Conservation (phyloP, 768 basidiomycete species). For the Hygrophorus pudorinus region DNA sequence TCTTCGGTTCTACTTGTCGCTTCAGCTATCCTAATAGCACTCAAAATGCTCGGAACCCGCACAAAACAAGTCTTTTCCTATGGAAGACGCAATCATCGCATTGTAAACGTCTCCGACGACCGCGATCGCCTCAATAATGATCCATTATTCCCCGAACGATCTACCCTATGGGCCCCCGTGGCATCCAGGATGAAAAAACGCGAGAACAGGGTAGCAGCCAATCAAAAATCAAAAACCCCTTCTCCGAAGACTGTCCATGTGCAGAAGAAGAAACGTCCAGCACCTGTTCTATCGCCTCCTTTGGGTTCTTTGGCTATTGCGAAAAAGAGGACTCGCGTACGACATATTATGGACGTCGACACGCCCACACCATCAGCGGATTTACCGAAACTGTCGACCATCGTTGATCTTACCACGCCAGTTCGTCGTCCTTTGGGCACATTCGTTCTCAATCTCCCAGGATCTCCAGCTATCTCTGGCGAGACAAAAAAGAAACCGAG, state of each 20-base stretch:
- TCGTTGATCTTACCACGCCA: not conserved
- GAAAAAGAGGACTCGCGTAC: conserved; percentile 20
- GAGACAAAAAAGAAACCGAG: conserved; percentile 18
- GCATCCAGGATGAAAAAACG: conserved; percentile 37
- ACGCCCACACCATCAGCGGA: conserved; percentile 1
- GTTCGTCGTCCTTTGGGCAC: conserved; percentile 31
- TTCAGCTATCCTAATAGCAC: conserved; percentile 6
- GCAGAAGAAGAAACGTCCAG: conserved; percentile 27
- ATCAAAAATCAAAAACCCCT: conserved; percentile 19
- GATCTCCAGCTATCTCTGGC: not conserved
- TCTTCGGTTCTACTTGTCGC: conserved; percentile 12
- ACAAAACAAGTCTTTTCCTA: conserved; percentile 62
- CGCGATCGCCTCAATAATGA: conserved; percentile 10
- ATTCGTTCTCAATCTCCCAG: conserved; percentile 25
- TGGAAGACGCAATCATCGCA: conserved; percentile 51
- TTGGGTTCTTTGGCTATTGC: conserved; percentile 11
- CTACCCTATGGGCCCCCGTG: conserved; percentile 27
- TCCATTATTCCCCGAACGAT: conserved; percentile 18
- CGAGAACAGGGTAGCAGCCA: conserved; percentile 25
- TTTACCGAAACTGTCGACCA: not conserved
- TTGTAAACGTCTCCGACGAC: conserved; percentile 38
- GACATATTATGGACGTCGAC: conserved; percentile 19
- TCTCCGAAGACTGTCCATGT: conserved; percentile 31
- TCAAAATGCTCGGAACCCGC: conserved; percentile 43
- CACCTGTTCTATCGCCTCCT: conserved; percentile 24